Evolutionary conservation across 148 eudicot genomes (phyloP), one percentile per base, ranked within the genome.

Genomic region (Silene latifolia): DNA sequence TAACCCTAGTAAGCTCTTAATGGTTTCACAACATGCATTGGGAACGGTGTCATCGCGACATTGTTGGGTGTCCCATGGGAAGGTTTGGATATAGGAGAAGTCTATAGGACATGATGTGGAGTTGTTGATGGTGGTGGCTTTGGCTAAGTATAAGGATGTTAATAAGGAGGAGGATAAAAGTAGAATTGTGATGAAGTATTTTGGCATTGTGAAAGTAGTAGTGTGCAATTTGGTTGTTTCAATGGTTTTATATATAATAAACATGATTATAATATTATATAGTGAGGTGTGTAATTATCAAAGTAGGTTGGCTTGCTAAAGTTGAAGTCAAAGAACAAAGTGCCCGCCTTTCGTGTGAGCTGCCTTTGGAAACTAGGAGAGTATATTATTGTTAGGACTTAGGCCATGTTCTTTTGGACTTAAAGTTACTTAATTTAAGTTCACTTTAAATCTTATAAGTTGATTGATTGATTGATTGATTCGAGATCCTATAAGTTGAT

Each of bases 51-150:
- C 63, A 17, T 64, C 63, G 4, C 29, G 72, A 79, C 94, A 88
- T 10, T 67, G 62, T 17, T 87, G 78, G 0, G 81, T 77, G 78
- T 83, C 84, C 93, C 93, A 89, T 80, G 89, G 88, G 77, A 87
- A 78, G 44, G 89, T 84, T 44, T 77, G 21, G 5, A 89, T 85
- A 59, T 89, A 89, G 29, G 77, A 27, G 67, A 86, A 87, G 66
- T 86, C 83, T n/a, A 89, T 84, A 3, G 90, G 90, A 57, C 93
- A 89, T 24, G 79, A 21, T 58, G 76, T 71, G 19, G 80, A 60
- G 69, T 63, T 76, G 19, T 1, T 61, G 32, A 59, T 68, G 20
- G 8, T 48, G 35, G 67, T 64, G 17, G 83, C 66, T 63, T 68
- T 57, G 51, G 77, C 46, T 63, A 57, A 48, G 51, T 75, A 46